A percentile compares a stretch with the other conserved stretches of the same genome.
phyloP scores from a whole-genome alignment of 768 basidiomycete genomes.

The Suillus fuscotomentosus region DNA sequence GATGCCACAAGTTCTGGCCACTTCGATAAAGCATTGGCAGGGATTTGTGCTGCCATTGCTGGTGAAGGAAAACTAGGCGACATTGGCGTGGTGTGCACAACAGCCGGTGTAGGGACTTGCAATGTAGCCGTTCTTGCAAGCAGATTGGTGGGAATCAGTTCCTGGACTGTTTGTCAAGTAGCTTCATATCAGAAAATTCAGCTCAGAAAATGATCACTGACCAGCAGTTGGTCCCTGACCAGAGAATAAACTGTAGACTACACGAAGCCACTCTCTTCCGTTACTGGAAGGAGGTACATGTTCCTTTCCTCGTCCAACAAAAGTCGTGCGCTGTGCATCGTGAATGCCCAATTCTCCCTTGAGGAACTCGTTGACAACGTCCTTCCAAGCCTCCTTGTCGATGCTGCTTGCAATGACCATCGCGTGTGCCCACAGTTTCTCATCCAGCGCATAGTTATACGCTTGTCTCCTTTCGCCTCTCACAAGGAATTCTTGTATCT shows the following conservation, averaged over 20 bases:
- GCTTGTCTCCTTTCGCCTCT: conserved; percentile 86
- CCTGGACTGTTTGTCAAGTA: conserved; percentile 54
- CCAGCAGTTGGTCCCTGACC: conserved; percentile 79
- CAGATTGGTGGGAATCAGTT: conserved; percentile 60
- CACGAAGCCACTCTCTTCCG: conserved; percentile 71
- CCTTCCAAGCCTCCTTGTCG: conserved; percentile 93
- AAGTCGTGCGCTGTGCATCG: conserved; percentile 20
- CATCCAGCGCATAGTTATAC: conserved; percentile 83
- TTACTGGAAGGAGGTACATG: conserved; percentile 30
- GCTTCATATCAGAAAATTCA: conserved; percentile 8
- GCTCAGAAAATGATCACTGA: conserved; percentile 33
- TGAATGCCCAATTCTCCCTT: conserved; percentile 64
- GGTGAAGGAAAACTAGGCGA: conserved; percentile 61
- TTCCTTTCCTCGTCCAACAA: conserved; percentile 20
- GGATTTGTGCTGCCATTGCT: conserved; percentile 44
- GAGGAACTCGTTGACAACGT: conserved; percentile 84
- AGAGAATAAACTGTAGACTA: conserved; percentile 80
- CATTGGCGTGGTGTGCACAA: conserved; percentile 49
- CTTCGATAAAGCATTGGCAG: conserved; percentile 60
- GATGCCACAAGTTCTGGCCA: conserved; percentile 90
- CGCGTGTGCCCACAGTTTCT: conserved; percentile 94
- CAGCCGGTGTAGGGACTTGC: conserved; percentile 34
- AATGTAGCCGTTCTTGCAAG: conserved; percentile 42
- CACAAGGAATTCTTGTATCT: conserved; percentile 76
- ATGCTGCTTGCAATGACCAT: conserved; percentile 91